A percentile compares a stretch with the other conserved stretches of the same genome.
These are phyloP conservation scores for Globisporangium echinulatum DNA, from an alignment of 352 stramenopile species.

Conservation along the genomic window DNA sequence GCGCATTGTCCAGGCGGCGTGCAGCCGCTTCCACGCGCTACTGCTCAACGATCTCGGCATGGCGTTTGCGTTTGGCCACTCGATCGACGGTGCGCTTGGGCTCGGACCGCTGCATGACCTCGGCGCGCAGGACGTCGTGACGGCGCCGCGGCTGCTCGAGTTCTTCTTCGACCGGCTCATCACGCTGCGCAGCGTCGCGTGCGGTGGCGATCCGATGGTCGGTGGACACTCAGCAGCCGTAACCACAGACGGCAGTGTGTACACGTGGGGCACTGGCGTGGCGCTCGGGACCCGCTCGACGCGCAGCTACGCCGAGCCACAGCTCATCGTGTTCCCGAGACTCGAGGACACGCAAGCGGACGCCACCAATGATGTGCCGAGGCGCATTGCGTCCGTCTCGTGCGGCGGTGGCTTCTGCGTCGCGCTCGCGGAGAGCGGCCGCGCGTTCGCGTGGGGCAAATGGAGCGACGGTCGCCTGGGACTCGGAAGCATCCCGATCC, in stretches of 20 bases:
- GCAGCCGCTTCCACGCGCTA: conserved; percentile 50
- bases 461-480: conserved; percentile 69
- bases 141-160: conserved; percentile 29
- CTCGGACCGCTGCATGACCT: conserved; percentile 5
- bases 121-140: conserved; percentile 14
- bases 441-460: conserved; percentile 78
- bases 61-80: conserved; percentile 50
- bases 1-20: conserved; percentile 51
- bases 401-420: conserved; percentile 81
- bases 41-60: conserved; percentile 60
- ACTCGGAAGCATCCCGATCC: conserved; percentile 50
- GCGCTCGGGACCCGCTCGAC: conserved; percentile 38
- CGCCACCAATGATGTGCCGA: not conserved
- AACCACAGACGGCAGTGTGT: conserved; percentile 44
- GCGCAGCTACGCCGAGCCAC: conserved; percentile 28
- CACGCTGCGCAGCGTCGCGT: conserved; percentile 31
- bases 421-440: conserved; percentile 39
- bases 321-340: conserved; percentile 21
- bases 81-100: conserved; percentile 48
- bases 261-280: conserved; percentile 69
- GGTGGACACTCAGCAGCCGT: conserved; percentile 70
- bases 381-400: conserved; percentile 26
- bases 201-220: conserved; percentile 44
- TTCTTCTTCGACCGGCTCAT: conserved; percentile 52
- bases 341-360: not conserved